Base-by-base conservation (phyloP, 1,284 basidiomycete genomes). In the Leccinum pachyderme region DNA sequence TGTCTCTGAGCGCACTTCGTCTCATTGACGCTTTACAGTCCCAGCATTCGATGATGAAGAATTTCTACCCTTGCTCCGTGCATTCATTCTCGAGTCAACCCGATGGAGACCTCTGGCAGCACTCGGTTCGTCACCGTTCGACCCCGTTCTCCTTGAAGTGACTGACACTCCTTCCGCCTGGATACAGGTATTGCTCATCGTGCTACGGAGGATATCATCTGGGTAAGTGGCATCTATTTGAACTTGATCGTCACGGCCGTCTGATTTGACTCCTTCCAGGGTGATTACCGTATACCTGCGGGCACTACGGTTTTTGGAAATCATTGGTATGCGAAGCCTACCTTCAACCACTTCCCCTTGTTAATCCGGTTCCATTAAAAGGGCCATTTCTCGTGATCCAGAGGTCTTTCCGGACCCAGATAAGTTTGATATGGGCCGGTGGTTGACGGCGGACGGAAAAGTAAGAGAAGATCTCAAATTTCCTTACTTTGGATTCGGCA, bases 311-410 rank as follows among this genome's bases (percentile, higher is more conserved):
- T 62, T 22, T 37, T n/a, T 0, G 57, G 57, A 12, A 56, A 49
- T 47, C 51, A 59, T 25, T 61, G 57, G 51, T 55, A 37, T 25
- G 56, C 28, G 45, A 22, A 41, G 22, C 22, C 8, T 5, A 6
- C 9, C 22, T n/a, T 39, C 24, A 18, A 44, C 15, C 15, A 18
- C 6, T 15, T 9, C 43, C 25, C 25, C 13, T 11, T 39, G 22
- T 15, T 12, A 13, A 32, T 15, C 7, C 15, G 24, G 4, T 39
- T 39, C 2, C 5, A 5, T 8, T 48, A 13, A 50, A 47, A 62
- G 58, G 59, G 47, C 43, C 27, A 52, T 62, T 11, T 51, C 59
- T n/a, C 58, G 58, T 15, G 58, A 60, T 28, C 61, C 58, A 6
- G 49, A 57, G 27, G 53, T 58, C 24, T 60, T 62, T 25, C 59